Conservation (phyloP, 805 yeast species). For the Candida silvicultrix region DNA sequence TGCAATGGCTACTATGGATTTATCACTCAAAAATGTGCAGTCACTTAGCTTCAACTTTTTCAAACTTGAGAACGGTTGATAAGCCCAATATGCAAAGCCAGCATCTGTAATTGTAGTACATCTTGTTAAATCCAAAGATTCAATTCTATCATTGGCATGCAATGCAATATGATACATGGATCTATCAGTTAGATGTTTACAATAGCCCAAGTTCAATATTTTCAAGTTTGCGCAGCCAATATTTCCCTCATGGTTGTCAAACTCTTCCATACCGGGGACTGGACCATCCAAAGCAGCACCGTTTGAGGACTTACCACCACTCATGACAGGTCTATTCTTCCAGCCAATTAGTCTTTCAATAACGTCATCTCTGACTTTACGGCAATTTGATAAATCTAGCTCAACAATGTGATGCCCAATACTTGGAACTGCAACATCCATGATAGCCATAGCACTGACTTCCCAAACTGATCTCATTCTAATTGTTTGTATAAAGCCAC, state of each 20-base stretch:
- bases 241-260: conserved; percentile 4
- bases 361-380: conserved; percentile 68
- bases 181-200: conserved; percentile 68
- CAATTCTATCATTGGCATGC: conserved; percentile 50
- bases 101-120: conserved; percentile 75
- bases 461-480: conserved; percentile 73
- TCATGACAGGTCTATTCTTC: conserved; percentile 17
- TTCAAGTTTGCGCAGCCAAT: conserved; percentile 57
- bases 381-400: conserved; percentile 64
- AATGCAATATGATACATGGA: conserved; percentile 57
- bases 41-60: conserved; percentile 52
- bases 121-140: conserved; percentile 56
- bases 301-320: neutral
- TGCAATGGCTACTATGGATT: conserved; percentile 55
- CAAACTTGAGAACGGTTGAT: conserved; percentile 47
- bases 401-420: conserved; percentile 54
- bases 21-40: conserved; percentile 68
- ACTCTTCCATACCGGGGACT: conserved; percentile 25
- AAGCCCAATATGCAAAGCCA: conserved; percentile 65
- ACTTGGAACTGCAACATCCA: conserved; percentile 65
- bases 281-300: conserved; percentile 15
- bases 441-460: conserved; percentile 72
- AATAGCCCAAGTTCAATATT: conserved; percentile 57
- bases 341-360: conserved; percentile 64
- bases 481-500: conserved; percentile 48